Percentiles rank a stretch among this genome's conserved stretches.
Conservation (phyloP, 2,329 filamentous ascomycete species). For the Aspergillus fumigatus region DNA sequence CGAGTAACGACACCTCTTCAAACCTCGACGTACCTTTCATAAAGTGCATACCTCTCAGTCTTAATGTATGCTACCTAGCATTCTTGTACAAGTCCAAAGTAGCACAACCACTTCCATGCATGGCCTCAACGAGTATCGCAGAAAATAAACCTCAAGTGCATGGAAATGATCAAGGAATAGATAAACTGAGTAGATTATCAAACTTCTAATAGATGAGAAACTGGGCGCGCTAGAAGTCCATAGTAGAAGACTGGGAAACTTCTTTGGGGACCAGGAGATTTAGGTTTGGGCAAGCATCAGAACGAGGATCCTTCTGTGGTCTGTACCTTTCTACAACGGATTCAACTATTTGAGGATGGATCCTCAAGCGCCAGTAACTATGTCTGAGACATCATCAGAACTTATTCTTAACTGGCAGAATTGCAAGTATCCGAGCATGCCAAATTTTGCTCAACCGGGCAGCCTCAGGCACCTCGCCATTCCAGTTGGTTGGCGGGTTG, state of each 20-base stretch:
- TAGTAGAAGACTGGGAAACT: conserved; percentile 4
- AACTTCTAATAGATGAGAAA: neutral
- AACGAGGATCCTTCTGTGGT: neutral
- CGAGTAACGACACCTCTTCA: conserved; percentile 3
- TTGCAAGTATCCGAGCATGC: neutral
- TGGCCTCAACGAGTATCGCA: neutral
- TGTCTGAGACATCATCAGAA: neutral
- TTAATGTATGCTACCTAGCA: neutral
- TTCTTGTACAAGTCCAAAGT: neutral
- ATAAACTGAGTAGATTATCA: neutral
- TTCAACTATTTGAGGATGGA: neutral
- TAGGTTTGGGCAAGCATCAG: neutral
- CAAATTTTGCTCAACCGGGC: neutral
- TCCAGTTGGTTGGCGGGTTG: neutral
- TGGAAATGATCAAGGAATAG: neutral
- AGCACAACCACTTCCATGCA: neutral
- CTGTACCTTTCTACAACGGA: neutral
- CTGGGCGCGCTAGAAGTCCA: neutral
- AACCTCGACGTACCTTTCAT: neutral
- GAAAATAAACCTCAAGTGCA: neutral
- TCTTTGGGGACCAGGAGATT: conserved; percentile 3
- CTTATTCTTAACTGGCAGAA: neutral
- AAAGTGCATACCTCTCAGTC: neutral
- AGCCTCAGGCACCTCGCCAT: no score
- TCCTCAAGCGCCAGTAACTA: neutral